Evolutionary conservation across 106 monocot species (phyloP), one percentile per base, ranked within the genome.

Genomic region (Gastrodia elata): DNA sequence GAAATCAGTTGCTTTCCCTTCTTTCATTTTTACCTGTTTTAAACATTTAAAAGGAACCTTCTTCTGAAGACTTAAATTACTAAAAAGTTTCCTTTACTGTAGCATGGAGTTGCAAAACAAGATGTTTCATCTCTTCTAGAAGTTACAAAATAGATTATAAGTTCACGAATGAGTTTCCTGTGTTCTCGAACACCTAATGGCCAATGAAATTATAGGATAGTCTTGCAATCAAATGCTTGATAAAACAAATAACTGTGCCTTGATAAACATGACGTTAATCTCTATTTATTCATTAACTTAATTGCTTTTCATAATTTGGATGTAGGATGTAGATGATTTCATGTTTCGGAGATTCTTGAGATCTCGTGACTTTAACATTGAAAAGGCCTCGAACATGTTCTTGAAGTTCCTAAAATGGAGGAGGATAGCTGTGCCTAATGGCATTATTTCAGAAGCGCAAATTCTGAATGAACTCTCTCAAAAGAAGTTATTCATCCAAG

Each of bases 311-410:
- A 32, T 33, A 0, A 32, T 33, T 64, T 13, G 1, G 14, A 64
- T 64, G 32, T 32, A 64, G 64, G 64, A 64, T 28, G 32, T 64
- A 13, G 91, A 91, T 72, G 76, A 91, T 71, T 48, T 73, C 4
- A 82, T 38, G 39, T 76, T 95, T 6, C 77, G 89, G 38, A 87
- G 95, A 68, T 95, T 95, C 71, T 72, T 95, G 35, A 81, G 87
- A 24, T 89, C 87, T 2, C 85, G 95, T 5, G 85, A 89, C 24
- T 71, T 74, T 24, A 64, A 90, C 74, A 64, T 90, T 27, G 74
- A 86, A 1, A 88, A 86, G 78, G 88, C 79, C 0, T 86, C 80
- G 1, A 18, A 39, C 34, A 70, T 88, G 69, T 82, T 90, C 72
- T 73, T 88, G 26, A 94, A 84, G 64, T 84, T 73, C 41, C 80